A percentile compares a stretch with the other conserved stretches of the same genome.
Evolutionary conservation across 2,329 filamentous ascomycete species (phyloP).

Genomic region (Fusarium sp.): DNA sequence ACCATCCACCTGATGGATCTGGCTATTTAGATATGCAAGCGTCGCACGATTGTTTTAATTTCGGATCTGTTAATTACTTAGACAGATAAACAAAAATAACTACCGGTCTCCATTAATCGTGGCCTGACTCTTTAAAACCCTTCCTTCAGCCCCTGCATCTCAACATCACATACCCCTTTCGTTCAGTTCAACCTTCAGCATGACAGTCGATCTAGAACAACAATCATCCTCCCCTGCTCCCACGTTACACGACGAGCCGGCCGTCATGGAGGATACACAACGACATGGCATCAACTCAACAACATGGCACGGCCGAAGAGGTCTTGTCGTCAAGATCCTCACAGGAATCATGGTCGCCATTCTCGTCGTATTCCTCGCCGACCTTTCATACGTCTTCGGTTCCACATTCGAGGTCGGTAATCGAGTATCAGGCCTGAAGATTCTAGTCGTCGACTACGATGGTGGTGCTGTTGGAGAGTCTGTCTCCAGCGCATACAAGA

Average conservation of each 20-base stretch:
- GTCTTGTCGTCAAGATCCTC: slow-evolving; percentile 18
- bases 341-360: slow-evolving; percentile 29
- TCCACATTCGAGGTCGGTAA: slow-evolving; percentile 40
- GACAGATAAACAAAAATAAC: not conserved
- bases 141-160: not conserved
- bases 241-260: slow-evolving; percentile 22
- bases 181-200: not conserved
- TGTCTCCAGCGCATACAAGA: slow-evolving; percentile 47
- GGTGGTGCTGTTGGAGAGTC: slow-evolving; percentile 48
- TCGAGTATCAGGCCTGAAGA: slow-evolving; percentile 42
- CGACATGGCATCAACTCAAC: slow-evolving; percentile 19
- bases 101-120: not conserved
- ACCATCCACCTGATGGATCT: not conserved
- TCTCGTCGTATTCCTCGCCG: slow-evolving; percentile 37
- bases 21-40: slow-evolving; percentile 4
- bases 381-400: slow-evolving; percentile 50
- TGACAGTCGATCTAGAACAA: slow-evolving; percentile 16
- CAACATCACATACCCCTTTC: not conserved
- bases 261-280: not conserved
- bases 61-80: not conserved
- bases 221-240: slow-evolving; percentile 26
- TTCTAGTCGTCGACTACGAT: slow-evolving; percentile 48
- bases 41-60: not conserved
- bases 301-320: slow-evolving; percentile 20
- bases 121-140: not conserved